Evolutionary conservation across 2,329 filamentous ascomycete genomes (phyloP), one percentile per base, ranked within the genome.

Genomic region (Hypoxylon sp.): DNA sequence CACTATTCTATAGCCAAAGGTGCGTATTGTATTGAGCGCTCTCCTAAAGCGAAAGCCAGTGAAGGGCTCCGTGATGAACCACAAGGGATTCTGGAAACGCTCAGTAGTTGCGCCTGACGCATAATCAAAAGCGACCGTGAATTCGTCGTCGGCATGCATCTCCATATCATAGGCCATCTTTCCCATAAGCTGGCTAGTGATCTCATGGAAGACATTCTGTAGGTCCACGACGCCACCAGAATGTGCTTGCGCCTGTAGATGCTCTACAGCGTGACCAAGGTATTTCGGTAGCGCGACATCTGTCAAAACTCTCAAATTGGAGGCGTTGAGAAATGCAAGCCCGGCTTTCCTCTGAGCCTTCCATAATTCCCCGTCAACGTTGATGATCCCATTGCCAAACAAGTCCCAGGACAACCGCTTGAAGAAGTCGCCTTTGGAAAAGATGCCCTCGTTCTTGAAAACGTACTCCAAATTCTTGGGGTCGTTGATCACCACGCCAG

Each of bases 121-220:
- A 69, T 86, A 84, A 69, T 91, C 89, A 73, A 91, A 91, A 0
- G 88, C 85, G 56, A 82, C 69, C 3, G 86, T 87, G 75, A 91
- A 91, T 1, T 85, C 84, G 66, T 90, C 86, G 33, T 85, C 82
- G 53, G 87, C 83, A 73, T 88, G 87, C 82, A 91, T 90, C 71
- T 91, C 88, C 88, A 90, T 90, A 74, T 89, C 86, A 72, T 91
- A 91, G 13, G 89, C 89, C 86, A 91, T 89, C 68, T 85, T 84
- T n/a, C 89, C 89, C 86, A 91, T 90, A 25, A 91, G 75, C 64
- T 88, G 84, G 22, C 89, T 91, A 1, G 89, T 91, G 50, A 91
- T 84, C 74, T 90, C 88, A 59, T 89, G 87, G 50, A 91, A 86
- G 1, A 89, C 80, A n/a, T 79, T 81, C 72, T 91, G 88, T 53